Conservation (phyloP, 1,139 yeast species). For the Candida pseudoviswanathii region DNA sequence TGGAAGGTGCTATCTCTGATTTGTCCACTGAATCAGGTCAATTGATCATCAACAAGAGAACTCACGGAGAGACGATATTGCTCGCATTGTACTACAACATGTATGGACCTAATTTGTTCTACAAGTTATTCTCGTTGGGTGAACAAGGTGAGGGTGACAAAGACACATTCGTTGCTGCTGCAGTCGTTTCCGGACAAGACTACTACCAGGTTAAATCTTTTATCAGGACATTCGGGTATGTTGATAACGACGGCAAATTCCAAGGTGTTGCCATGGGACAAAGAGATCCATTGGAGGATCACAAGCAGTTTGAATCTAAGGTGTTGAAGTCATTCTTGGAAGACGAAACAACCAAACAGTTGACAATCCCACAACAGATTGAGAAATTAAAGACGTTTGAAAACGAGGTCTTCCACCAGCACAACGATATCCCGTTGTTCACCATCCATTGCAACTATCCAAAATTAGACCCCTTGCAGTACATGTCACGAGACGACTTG, state of each 20-base stretch:
- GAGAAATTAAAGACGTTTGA: constrained; percentile 21
- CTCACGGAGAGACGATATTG: constrained; percentile 54
- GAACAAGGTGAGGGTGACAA: constrained; percentile 70
- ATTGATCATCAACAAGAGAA: constrained; percentile 51
- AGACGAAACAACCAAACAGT: constrained; percentile 4
- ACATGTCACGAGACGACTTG: constrained; percentile 26
- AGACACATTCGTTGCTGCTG: constrained; percentile 65
- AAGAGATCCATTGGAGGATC: constrained; percentile 36
- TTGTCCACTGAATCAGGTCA: constrained; percentile 69
- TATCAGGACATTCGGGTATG: constrained; percentile 36
- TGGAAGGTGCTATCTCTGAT: constrained; percentile 60
- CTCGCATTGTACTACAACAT: constrained; percentile 58
- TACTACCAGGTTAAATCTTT: constrained; percentile 54
- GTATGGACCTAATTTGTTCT: constrained; percentile 59
- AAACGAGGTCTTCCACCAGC: constrained; percentile 19
- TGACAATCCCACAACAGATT: constrained; percentile 23
- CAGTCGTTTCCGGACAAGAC: constrained; percentile 45
- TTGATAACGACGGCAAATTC: constrained; percentile 25
- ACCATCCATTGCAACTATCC: constrained; percentile 44
- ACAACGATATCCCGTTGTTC: constrained; percentile 26
- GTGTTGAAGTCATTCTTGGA: constrained; percentile 10
- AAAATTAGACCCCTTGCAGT: constrained; percentile 34
- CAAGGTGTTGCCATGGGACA: constrained; percentile 48
- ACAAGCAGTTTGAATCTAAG: constrained; percentile 19
- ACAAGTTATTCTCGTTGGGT: constrained; percentile 60